Conservation (phyloP, 768 basidiomycete species). For the Suillus paluster region DNA sequence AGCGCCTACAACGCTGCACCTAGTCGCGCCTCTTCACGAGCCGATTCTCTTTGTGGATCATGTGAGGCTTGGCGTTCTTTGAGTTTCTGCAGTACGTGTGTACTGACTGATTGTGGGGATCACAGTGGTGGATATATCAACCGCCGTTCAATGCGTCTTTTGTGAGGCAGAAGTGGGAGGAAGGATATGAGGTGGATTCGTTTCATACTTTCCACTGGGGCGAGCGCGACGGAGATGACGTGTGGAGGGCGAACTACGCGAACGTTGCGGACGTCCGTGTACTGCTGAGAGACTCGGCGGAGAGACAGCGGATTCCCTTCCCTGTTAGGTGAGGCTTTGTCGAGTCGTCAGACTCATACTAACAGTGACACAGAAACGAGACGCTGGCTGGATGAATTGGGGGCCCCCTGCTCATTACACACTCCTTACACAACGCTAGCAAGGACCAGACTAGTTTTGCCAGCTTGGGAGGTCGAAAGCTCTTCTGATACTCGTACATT, state of each 20-base stretch:
- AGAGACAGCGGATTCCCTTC: slow-evolving; percentile 37
- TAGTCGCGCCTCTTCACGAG: slow-evolving; percentile 44
- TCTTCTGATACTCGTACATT: neutral
- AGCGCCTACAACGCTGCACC: slow-evolving; percentile 48
- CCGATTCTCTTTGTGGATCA: slow-evolving; percentile 53
- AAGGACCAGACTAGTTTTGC: no score
- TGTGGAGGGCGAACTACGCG: slow-evolving; percentile 39
- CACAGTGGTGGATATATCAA: slow-evolving; percentile 51
- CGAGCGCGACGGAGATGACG: slow-evolving; percentile 37
- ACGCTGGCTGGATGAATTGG: neutral
- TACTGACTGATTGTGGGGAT: neutral
- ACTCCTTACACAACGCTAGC: no score
- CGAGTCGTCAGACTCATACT: neutral
- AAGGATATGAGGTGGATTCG: slow-evolving; percentile 53
- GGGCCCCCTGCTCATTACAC: no score
- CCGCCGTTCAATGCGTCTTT: slow-evolving; percentile 51
- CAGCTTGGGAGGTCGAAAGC: neutral
- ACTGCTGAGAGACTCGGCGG: slow-evolving; percentile 44
- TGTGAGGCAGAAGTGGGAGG: slow-evolving; percentile 49
- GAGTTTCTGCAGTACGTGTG: neutral
- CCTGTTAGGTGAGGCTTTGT: slow-evolving; percentile 13
- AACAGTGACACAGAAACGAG: neutral
- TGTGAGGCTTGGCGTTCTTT: slow-evolving; percentile 26
- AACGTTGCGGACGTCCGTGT: slow-evolving; percentile 42
- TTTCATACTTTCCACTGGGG: slow-evolving; percentile 59